Evolutionary conservation across 345 rosid species (phyloP).

Genomic region (Dipteronia sinensis): DNA sequence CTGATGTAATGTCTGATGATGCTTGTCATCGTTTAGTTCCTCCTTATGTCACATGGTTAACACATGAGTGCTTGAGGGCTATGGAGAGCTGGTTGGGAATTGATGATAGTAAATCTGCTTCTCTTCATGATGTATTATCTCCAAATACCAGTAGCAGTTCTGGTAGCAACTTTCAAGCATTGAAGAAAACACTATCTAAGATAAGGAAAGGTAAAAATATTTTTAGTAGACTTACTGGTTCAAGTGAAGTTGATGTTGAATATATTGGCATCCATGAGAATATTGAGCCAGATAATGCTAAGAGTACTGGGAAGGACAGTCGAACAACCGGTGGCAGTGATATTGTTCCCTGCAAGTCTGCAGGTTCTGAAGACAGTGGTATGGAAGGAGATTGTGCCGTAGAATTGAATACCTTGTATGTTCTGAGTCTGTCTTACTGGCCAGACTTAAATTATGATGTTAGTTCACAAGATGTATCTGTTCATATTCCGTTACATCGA

Average conservation of each 20-base stretch:
- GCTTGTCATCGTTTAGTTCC: conserved; percentile 46
- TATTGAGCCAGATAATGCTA: conserved; percentile 43
- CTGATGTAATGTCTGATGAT: conserved; percentile 39
- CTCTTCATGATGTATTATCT: conserved; percentile 35
- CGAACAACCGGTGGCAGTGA: conserved; percentile 36
- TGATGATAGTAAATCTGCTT: conserved; percentile 53
- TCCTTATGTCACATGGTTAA: conserved; percentile 56
- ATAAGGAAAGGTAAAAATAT: conserved; percentile 54
- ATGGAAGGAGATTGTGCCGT: conserved; percentile 36
- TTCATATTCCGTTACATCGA: conserved; percentile 83
- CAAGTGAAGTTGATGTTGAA: conserved; percentile 46
- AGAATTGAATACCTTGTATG: conserved; percentile 38
- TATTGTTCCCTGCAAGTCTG: conserved; percentile 29
- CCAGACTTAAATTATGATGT: conserved; percentile 73
- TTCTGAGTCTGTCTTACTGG: conserved; percentile 67
- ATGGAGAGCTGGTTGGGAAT: conserved; percentile 67
- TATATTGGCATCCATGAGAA: conserved; percentile 31
- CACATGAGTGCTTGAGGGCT: conserved; percentile 72
- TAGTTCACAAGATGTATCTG: conserved; percentile 75
- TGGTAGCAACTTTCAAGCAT: conserved; percentile 48
- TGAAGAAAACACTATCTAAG: conserved; percentile 58
- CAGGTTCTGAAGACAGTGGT: conserved; percentile 37
- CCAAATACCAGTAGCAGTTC: conserved; percentile 36
- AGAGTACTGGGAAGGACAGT: conserved; percentile 34
- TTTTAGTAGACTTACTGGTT: conserved; percentile 53